Evolutionary conservation across 805 yeast species (phyloP), one percentile per base, ranked within the genome.

Genomic region (Maudiozyma serrabonitensis): DNA sequence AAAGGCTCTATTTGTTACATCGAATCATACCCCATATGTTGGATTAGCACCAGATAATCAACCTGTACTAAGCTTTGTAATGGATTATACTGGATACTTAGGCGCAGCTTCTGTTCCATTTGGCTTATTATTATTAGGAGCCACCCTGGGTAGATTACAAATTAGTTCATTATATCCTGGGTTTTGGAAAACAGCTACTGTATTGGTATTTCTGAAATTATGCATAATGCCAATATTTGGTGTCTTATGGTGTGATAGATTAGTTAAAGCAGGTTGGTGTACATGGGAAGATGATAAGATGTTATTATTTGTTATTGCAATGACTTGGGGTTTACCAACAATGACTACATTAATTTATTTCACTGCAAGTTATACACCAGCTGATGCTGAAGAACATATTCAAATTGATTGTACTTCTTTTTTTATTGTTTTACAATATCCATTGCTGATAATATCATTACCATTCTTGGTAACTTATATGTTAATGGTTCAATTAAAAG

Each of bases 31-130:
- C 5, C 66, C 72, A 21, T 54, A 62, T 25, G 71, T 89, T 19
- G 82, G 78, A 1, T 62, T 74, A 47, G 98, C 98, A 0, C 99
- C 99, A 0, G 99, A 91, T 66, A 72, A 74, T 1, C 72, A 74
- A 52, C 97, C 99, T 0, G 90, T 95, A 3, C 71, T 91, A 40
- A 84, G 89, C 12, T 91, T 91, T 55, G 55, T 91, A 4, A 85
- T 91, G 78, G 96, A 91, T 62, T 80, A 81, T 52, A 72, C 90
- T 1, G 62, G 77, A 7, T 93, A 90, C 62, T 69, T 93, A 3
- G 96, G 95, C 0, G 80, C 81, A 2, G 96, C 97, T 0, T 81
- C 87, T 41, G 98, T 91, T 28, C 98, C 97, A 2, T 69, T 88
- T 48, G 99, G 98, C 3, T 71, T 91, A 50, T 64, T 88, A 46